These are phyloP conservation scores for Gossypium stocksii DNA, from an alignment of 345 rosid species.

Conservation along the genomic window DNA sequence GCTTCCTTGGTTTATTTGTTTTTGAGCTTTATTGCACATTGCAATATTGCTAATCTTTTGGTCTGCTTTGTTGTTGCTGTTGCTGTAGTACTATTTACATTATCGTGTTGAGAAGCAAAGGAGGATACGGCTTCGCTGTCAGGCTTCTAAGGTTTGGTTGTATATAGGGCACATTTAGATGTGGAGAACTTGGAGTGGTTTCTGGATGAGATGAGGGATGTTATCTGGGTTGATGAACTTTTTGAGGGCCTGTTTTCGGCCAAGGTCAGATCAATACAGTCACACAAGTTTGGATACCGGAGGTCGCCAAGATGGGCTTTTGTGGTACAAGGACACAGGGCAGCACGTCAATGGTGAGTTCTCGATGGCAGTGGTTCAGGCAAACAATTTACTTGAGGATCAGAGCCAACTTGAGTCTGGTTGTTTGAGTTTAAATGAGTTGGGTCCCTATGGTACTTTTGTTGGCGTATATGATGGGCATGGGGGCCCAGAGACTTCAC, in stretches of 20 bases:
- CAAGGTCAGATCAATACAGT: conserved; percentile 56
- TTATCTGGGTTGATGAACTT: conserved; percentile 72
- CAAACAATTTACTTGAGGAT: conserved; percentile 85
- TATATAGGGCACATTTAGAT: conserved; percentile 29
- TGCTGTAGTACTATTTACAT: not conserved
- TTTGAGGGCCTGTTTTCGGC: conserved; percentile 82
- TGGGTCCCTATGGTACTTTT: conserved; percentile 77
- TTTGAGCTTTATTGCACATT: conserved; percentile 7
- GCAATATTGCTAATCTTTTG: conserved; percentile 1
- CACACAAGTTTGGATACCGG: conserved; percentile 50
- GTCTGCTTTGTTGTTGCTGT: conserved; percentile 18
- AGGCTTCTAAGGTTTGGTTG: conserved; percentile 16
- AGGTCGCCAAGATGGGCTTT: conserved; percentile 79
- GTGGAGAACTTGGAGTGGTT: conserved; percentile 50
- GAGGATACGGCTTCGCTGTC: not conserved
- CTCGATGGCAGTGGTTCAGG: conserved; percentile 93
- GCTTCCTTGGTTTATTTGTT: not conserved
- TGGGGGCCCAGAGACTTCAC: conserved; percentile 87
- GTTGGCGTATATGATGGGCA: conserved; percentile 89
- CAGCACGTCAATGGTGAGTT: conserved; percentile 78
- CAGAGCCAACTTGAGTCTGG: conserved; percentile 92
- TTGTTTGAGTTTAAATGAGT: conserved; percentile 44
- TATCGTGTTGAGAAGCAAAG: conserved; percentile 16
- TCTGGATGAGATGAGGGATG: conserved; percentile 94
- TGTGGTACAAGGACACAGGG: conserved; percentile 78